These are phyloP conservation scores for Alternaria sp. DNA, from an alignment of 2,329 filamentous ascomycete genomes.

Conservation along the genomic window DNA sequence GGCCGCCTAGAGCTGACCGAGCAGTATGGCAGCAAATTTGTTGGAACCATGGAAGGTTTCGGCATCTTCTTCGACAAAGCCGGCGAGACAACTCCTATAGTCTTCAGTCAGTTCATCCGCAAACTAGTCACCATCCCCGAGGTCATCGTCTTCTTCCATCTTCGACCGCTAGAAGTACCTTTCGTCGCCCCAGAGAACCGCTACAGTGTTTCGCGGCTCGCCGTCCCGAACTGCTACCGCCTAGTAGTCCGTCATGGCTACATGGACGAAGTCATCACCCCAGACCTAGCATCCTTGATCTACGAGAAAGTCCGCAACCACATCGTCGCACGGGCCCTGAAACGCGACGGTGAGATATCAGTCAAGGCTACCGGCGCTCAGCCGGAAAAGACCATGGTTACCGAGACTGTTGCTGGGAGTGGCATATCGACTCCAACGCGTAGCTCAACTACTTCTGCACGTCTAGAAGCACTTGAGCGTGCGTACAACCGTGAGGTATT, in stretches of 20 bases:
- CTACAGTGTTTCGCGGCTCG: constrained; percentile 54
- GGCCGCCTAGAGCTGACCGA: constrained; percentile 49
- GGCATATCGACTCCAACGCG: constrained; percentile 18
- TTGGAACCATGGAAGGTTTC: constrained; percentile 58
- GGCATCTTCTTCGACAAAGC: constrained; percentile 83
- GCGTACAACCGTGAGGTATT: constrained; percentile 57
- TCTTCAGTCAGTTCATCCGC: constrained; percentile 74
- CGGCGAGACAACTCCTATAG: constrained; percentile 68
- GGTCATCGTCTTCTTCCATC: constrained; percentile 76
- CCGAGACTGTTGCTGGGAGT: constrained; percentile 5
- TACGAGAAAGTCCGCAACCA: constrained; percentile 62
- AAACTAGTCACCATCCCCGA: constrained; percentile 73
- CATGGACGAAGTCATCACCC: constrained; percentile 72
- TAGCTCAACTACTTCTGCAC: constrained; percentile 31
- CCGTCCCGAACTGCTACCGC: constrained; percentile 69
- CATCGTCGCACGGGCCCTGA: constrained; percentile 37
- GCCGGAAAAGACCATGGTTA: not conserved
- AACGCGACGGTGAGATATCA: constrained; percentile 33
- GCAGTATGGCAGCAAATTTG: constrained; percentile 43
- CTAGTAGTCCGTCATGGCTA: constrained; percentile 75
- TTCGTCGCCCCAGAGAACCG: constrained; percentile 51
- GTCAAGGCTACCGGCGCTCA: constrained; percentile 6
- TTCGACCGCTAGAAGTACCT: constrained; percentile 68
- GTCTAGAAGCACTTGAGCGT: constrained; percentile 47
- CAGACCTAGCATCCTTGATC: constrained; percentile 63